Evolutionary conservation across 2,329 filamentous ascomycete species (phyloP), one percentile per base, ranked within the genome.

Genomic region (Xylaria sp.): DNA sequence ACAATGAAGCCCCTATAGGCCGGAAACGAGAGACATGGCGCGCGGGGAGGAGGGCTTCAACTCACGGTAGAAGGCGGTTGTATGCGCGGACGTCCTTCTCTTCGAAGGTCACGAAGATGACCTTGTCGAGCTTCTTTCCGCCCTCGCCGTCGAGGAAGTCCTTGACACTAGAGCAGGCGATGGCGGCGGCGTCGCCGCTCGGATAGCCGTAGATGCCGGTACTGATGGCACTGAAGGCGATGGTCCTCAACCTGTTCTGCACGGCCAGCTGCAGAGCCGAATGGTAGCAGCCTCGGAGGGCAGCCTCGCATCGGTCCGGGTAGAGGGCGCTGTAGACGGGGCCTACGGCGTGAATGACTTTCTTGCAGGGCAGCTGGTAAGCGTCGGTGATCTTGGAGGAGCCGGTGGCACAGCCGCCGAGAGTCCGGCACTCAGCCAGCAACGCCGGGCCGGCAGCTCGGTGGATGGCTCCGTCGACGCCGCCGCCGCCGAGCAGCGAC

Each of bases 151-250:
- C 83, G n/a, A 91, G 75, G 70, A 89, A 91, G 43, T 81, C 77
- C 64, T 86, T 84, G 10, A 90, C 86, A 0, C 87, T 80, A 39
- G 86, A 83, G 62, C 92, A 85, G 1, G 94, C 96, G 10, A 91
- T 86, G n/a, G 84, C 79, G 0, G 94, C 93, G 0, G 95, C 96
- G 49, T 90, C 86, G 0, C 78, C 72, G 74, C 89, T 92, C 0
- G 95, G 95, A 78, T 97, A 98, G 0, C 93, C 93, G 78, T 97
- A 98, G 1, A 97, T 80, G 0, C 95, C 96, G 0, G 95, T 98
- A 77, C 94, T 97, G 68, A 98, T 86, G 23, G 89, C 91, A 49
- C 91, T 89, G 75, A 99, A 98, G 0, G 93, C 96, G 64, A 98
- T 86, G 55, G 88, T 93, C 77, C 85, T 88, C 75, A 92, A 87